Evolutionary conservation across 164 flowering plant genomes (phyloP).

Genomic region (Annona cherimola): DNA sequence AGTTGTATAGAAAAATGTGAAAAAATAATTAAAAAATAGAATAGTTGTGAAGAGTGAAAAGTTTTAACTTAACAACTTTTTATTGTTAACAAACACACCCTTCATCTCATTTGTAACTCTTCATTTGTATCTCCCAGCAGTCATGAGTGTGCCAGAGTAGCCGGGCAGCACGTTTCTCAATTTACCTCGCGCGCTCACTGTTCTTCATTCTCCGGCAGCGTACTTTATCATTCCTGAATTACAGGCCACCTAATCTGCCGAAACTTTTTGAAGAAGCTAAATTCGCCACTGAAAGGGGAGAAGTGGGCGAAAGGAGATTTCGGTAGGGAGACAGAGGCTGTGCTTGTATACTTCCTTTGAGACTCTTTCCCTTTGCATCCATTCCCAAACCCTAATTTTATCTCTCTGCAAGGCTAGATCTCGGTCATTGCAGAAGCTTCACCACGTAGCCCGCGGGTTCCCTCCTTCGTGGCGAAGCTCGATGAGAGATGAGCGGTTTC

Average conservation of each 20-base stretch:
- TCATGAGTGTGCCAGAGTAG: neutral
- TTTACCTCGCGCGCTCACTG: neutral
- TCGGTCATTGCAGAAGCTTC: neutral
- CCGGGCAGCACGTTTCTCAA: neutral
- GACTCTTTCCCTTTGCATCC: neutral
- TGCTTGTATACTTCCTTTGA: neutral
- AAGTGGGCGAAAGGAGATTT: neutral
- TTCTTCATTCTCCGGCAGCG: neutral
- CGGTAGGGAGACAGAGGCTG: neutral
- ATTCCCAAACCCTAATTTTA: neutral
- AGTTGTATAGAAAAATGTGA: too few relatives aligned
- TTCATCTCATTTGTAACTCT: neutral
- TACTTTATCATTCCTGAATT: neutral
- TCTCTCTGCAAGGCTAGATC: neutral
- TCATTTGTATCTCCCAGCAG: neutral
- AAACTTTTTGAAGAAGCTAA: slow-evolving; percentile 8
- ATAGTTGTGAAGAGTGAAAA: neutral
- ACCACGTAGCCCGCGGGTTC: neutral
- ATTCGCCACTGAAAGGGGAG: neutral
- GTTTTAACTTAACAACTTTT: neutral
- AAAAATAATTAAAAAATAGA: too few relatives aligned
- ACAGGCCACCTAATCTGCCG: slow-evolving; percentile 2
- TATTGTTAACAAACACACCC: neutral
- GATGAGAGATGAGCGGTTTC: neutral
- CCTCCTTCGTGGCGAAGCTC: neutral